These are phyloP conservation scores for Backusella parvicylindrica DNA, from an alignment of 192 early-diverging fungal species.

Conservation along the genomic window DNA sequence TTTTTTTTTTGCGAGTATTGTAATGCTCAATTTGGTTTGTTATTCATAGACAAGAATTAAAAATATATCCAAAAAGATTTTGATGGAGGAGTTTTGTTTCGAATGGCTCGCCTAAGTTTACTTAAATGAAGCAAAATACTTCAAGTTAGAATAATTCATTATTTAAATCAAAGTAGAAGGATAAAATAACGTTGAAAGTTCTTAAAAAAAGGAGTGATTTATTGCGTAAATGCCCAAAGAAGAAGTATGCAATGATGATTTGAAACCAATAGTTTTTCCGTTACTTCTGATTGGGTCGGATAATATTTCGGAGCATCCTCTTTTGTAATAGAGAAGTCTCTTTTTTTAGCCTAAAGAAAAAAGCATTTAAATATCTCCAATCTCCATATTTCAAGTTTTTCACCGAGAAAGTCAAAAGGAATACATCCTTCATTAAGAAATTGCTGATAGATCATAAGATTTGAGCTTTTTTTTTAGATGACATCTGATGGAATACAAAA, in stretches of 20 bases:
- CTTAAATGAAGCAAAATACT: not conserved
- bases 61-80: not conserved
- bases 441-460: not conserved
- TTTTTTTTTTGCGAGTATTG: not conserved
- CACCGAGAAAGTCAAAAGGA: not conserved
- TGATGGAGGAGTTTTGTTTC: not conserved
- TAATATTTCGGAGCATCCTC: not conserved
- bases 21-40: not conserved
- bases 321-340: not conserved
- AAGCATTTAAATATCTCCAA: not conserved
- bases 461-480: not conserved
- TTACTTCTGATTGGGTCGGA: not conserved
- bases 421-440: not conserved
- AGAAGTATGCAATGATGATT: not conserved
- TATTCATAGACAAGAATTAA: not conserved
- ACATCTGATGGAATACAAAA: not conserved
- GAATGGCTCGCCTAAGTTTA: too few species aligned
- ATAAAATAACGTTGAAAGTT: not conserved
- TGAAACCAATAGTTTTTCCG: not conserved
- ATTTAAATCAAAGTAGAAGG: not conserved
- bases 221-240: not conserved
- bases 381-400: not conserved
- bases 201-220: not conserved
- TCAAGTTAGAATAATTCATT: too few species aligned
- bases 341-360: not conserved